Conservation (phyloP, 2,329 filamentous ascomycete species). For the Penicillium crustosum region DNA sequence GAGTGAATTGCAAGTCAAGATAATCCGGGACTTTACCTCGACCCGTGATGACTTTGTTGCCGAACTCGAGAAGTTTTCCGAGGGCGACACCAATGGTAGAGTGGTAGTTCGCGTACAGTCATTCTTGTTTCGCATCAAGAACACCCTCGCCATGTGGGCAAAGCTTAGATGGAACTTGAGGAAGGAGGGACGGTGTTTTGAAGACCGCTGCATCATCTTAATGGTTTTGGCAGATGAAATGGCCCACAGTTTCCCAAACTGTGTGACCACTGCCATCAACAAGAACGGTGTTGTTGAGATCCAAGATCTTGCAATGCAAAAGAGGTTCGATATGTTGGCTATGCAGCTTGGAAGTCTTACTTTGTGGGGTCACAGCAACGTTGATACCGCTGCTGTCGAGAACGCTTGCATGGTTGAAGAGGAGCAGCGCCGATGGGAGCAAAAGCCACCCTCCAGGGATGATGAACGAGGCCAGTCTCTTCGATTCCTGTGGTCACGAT, state of each 20-base stretch:
- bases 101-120: background rate
- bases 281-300: rapidly evolving
- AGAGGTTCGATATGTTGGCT: background rate
- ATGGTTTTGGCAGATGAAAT: background rate
- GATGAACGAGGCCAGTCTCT: background rate
- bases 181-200: background rate
- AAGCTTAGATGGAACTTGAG: background rate
- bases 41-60: background rate
- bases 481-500: background rate
- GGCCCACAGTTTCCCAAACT: rapidly evolving
- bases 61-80: background rate
- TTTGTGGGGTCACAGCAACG: background rate
- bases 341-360: background rate
- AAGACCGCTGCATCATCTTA: background rate
- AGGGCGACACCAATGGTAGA: background rate
- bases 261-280: background rate
- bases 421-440: background rate
- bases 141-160: background rate
- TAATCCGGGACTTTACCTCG: background rate
- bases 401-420: background rate
- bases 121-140: background rate
- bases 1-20: background rate
- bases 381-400: background rate
- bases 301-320: background rate
- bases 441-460: background rate